These are phyloP conservation scores for Sporothrix pallida DNA, from an alignment of 2,329 filamentous ascomycete species.

Conservation along the genomic window DNA sequence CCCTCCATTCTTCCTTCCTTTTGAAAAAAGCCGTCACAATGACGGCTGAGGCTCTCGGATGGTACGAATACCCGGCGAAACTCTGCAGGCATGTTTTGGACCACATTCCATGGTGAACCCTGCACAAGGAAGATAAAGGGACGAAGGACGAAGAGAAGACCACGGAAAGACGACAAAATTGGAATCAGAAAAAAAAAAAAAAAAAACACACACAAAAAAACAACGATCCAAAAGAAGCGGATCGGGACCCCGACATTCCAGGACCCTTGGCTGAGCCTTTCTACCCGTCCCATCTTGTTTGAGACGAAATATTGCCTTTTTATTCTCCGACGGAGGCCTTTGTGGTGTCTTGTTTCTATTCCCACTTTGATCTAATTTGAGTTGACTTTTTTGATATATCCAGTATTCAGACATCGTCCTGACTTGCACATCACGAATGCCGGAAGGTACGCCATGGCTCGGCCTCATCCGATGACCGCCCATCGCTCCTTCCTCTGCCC, in stretches of 20 bases:
- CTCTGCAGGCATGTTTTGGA: background rate
- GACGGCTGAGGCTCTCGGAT: conserved; percentile 17
- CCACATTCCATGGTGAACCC: background rate
- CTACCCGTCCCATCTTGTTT: background rate
- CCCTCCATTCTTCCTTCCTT: background rate
- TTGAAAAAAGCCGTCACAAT: conserved; percentile 4
- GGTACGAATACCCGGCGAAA: conserved; percentile 3
- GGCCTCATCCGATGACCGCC: background rate
- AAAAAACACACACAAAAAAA: background rate
- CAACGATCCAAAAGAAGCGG: background rate
- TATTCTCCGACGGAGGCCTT: background rate
- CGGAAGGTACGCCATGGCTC: background rate
- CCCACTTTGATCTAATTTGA: background rate
- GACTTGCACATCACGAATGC: background rate
- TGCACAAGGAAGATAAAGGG: background rate
- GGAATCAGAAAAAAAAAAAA: background rate
- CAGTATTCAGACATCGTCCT: background rate
- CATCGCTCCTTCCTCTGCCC: background rate
- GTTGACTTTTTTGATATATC: background rate
- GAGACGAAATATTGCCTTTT: background rate
- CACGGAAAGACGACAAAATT: background rate
- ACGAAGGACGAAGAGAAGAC: background rate
- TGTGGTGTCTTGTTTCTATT: background rate
- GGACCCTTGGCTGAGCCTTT: conserved; percentile 15
- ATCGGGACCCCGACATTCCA: conserved; percentile 6